phyloP scores from a whole-genome alignment of 108 stramenopile genomes.

The Nannochloropsis gaditana region DNA sequence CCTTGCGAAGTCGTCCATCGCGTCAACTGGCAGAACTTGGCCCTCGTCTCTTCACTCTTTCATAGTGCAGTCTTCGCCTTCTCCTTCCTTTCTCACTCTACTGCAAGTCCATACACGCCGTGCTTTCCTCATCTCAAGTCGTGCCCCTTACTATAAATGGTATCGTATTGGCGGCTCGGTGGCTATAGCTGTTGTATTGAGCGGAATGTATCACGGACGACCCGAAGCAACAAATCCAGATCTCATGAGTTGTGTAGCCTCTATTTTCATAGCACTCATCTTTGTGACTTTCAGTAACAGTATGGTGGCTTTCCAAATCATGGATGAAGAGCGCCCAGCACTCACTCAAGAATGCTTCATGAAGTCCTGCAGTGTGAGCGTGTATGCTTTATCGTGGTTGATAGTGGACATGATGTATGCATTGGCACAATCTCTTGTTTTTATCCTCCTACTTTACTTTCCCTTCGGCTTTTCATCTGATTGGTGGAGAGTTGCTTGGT shows the following conservation, averaged over 20 bases:
- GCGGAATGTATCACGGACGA: background rate
- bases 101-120: background rate
- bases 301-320: background rate
- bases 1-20: no score
- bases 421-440: constrained; percentile 35
- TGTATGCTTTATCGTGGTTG: constrained; percentile 26
- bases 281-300: background rate
- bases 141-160: background rate
- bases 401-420: constrained; percentile 33
- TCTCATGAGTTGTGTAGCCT: background rate
- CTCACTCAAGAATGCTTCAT: constrained; percentile 1
- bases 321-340: background rate
- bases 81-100: background rate
- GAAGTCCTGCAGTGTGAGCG: constrained; percentile 34
- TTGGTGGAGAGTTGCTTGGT: constrained; percentile 43
- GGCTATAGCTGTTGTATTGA: background rate
- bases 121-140: background rate
- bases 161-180: background rate
- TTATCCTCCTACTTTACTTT: constrained; percentile 51
- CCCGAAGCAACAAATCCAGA: background rate
- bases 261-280: background rate
- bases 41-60: no score
- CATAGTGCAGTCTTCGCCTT: background rate
- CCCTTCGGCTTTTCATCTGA: constrained; percentile 39
- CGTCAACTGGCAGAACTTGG: no score